Conservation (phyloP, 225 moss, liverwort and hornwort genomes). For the Bryoerythrophyllum caledonicum region DNA sequence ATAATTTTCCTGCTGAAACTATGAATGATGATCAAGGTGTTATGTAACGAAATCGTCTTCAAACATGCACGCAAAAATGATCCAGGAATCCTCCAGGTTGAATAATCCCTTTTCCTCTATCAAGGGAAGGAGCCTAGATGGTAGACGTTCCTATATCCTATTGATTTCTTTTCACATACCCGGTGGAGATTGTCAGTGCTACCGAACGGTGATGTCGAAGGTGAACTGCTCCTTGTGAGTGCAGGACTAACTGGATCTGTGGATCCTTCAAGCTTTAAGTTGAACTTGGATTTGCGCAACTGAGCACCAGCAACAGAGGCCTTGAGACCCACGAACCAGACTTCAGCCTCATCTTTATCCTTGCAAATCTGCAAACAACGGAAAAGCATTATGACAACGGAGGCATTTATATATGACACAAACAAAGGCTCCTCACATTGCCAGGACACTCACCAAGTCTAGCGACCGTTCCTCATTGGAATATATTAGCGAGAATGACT, state of each 20-base stretch:
- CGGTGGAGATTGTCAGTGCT: conserved; percentile 84
- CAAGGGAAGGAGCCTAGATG: neutral
- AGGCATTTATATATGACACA: conserved; percentile 4
- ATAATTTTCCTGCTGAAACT: neutral
- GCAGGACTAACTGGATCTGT: conserved; percentile 72
- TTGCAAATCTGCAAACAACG: conserved; percentile 81
- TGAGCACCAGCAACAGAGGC: conserved; percentile 83
- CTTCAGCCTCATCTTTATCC: conserved; percentile 99
- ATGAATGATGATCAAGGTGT: neutral
- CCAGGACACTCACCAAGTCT: conserved; percentile 74
- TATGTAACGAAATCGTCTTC: neutral
- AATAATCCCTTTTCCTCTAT: neutral
- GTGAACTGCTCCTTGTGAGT: conserved; percentile 79
- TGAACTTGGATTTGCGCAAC: conserved; percentile 74
- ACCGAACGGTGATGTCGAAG: conserved; percentile 78
- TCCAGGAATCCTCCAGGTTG: neutral
- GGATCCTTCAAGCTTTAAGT: conserved; percentile 61
- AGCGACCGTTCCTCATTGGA: conserved; percentile 87
- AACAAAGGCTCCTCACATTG: neutral
- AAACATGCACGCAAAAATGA: conserved; percentile 1
- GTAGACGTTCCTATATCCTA: neutral
- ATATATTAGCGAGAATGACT: conserved; percentile 93
- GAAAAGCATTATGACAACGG: neutral
- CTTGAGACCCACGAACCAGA: conserved; percentile 96
- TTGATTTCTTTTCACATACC: conserved; percentile 39